These are phyloP conservation scores for Ceratobasidium sp. DNA, from an alignment of 1,284 basidiomycete genomes.

Conservation along the genomic window DNA sequence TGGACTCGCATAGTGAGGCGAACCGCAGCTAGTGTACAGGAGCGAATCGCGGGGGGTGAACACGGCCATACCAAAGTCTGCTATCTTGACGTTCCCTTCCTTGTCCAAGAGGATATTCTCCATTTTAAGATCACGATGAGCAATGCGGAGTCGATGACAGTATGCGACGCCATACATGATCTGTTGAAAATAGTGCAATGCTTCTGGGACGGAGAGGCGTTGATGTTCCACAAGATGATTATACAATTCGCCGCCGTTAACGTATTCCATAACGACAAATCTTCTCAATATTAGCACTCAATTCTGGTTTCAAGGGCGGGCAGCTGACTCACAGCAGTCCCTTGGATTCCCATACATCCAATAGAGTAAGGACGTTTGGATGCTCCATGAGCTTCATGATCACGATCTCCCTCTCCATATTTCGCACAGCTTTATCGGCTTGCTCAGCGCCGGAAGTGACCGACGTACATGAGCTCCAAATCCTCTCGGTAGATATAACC, in stretches of 20 bases:
- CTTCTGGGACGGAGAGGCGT: slow-evolving; percentile 79
- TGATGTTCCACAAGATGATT: slow-evolving; percentile 91
- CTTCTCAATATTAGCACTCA: slow-evolving; percentile 45
- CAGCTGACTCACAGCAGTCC: slow-evolving; percentile 71
- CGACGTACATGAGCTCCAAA: slow-evolving; percentile 73
- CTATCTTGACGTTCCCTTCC: slow-evolving; percentile 91
- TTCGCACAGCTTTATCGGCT: slow-evolving; percentile 71
- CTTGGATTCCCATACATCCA: slow-evolving; percentile 98
- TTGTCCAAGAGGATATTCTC: slow-evolving; percentile 92
- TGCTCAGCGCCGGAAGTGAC: slow-evolving; percentile 72
- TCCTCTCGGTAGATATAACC: slow-evolving; percentile 86
- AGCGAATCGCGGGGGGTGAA: slow-evolving; percentile 73
- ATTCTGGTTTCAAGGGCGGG: background rate
- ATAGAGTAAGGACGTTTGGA: slow-evolving; percentile 89
- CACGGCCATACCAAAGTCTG: slow-evolving; percentile 99
- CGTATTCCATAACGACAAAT: slow-evolving; percentile 93
- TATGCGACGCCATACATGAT: slow-evolving; percentile 95
- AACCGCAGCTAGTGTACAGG: slow-evolving; percentile 92
- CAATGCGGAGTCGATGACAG: slow-evolving; percentile 96
- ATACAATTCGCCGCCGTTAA: slow-evolving; percentile 96
- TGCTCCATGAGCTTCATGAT: slow-evolving; percentile 99
- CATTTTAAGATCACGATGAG: slow-evolving; percentile 96
- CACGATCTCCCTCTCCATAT: slow-evolving; percentile 96
- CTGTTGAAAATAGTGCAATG: slow-evolving; percentile 95
- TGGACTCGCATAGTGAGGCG: slow-evolving; percentile 97